Base-by-base conservation (phyloP, 495 filamentous ascomycete genomes). In the Margaritispora aquatica region DNA sequence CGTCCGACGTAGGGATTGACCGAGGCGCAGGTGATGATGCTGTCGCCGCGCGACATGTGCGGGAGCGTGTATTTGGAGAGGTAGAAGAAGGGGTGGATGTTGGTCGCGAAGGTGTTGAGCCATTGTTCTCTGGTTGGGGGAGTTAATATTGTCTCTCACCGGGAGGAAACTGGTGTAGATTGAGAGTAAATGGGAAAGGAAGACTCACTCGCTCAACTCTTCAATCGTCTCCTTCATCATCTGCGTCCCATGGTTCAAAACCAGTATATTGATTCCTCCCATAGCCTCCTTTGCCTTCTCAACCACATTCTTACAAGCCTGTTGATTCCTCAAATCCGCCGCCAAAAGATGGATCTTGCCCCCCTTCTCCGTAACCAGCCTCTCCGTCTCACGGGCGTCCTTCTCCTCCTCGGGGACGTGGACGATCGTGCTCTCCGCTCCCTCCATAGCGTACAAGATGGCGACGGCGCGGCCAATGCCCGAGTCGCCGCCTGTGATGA, bases 1-100 rank as follows among this genome's bases (percentile, higher is more conserved):
- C 88, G 86, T 29, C 89, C 89, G 60, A 90, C 82, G 75, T 93
- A 96, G 27, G 85, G 86, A 71, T 94, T 94, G 56, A 94, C 89
- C 59, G 72, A 78, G 48, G 88, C 85, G 71, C 88, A 90, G 71
- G 92, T 93, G 77, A 94, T 91, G 69, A 95, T 91, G 22, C 82
- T 86, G 55, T 82, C 80, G 31, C 89, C 89, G n/a, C 71, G 70
- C 69, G 83, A 82, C 82, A 96, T 85, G 71, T 92, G 87, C 1
- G 83, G 85, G 22, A 93, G 75, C 19, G 76, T 73, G 69, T 93
- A 91, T 71, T 95, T 94, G 60, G 89, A 78, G 26, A 95, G 75
- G 70, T 83, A 89, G 72, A 87, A 90, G 69, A 79, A 82, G 13
- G 87, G 80, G 68, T 90, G 84, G 68, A 90, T 89, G 68, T 90